Percentiles rank a stretch among this genome's conserved stretches.
Evolutionary conservation across 2,329 filamentous ascomycete species (phyloP).

Genomic region (Botryotinia narcissicola): DNA sequence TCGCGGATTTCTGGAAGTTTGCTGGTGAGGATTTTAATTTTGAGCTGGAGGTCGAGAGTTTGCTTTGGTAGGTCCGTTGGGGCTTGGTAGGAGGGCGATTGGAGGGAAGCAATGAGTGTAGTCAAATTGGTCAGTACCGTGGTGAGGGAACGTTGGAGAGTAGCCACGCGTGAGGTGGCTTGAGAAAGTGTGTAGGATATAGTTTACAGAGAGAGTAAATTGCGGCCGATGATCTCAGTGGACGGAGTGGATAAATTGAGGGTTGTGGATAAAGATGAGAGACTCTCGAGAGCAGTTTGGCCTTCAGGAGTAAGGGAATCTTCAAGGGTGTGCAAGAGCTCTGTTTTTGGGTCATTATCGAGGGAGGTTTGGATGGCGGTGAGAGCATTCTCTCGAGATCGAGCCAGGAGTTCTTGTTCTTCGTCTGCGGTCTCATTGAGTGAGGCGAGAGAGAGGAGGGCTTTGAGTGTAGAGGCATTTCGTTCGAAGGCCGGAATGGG

Average conservation of each 20-base stretch:
- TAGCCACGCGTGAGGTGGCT: conserved; percentile 51
- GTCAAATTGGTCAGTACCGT: conserved; percentile 47
- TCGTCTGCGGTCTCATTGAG: conserved; percentile 78
- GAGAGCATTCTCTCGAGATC: conserved; percentile 59
- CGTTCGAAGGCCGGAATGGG: conserved; percentile 75
- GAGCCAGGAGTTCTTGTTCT: conserved; percentile 56
- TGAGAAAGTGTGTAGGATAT: conserved; percentile 55
- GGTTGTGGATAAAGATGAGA: conserved; percentile 54
- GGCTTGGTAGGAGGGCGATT: conserved; percentile 50
- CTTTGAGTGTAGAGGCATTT: conserved; percentile 77
- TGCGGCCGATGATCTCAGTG: conserved; percentile 48
- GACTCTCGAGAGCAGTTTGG: conserved; percentile 52
- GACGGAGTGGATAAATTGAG: conserved; percentile 43
- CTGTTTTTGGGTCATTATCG: conserved; percentile 37
- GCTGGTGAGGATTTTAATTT: conserved; percentile 62
- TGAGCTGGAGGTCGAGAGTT: conserved; percentile 72
- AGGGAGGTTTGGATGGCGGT: conserved; percentile 49
- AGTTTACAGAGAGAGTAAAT: conserved; percentile 56
- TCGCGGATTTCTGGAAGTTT: conserved; percentile 67
- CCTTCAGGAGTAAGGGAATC: conserved; percentile 55
- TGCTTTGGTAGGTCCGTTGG: conserved; percentile 60
- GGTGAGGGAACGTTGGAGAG: conserved; percentile 56
- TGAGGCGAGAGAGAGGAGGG: conserved; percentile 69
- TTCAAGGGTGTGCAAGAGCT: conserved; percentile 54
- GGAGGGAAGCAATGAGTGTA: conserved; percentile 45